phyloP scores from a whole-genome alignment of 2,329 filamentous ascomycete genomes.

The Colletotrichum zoysiae region DNA sequence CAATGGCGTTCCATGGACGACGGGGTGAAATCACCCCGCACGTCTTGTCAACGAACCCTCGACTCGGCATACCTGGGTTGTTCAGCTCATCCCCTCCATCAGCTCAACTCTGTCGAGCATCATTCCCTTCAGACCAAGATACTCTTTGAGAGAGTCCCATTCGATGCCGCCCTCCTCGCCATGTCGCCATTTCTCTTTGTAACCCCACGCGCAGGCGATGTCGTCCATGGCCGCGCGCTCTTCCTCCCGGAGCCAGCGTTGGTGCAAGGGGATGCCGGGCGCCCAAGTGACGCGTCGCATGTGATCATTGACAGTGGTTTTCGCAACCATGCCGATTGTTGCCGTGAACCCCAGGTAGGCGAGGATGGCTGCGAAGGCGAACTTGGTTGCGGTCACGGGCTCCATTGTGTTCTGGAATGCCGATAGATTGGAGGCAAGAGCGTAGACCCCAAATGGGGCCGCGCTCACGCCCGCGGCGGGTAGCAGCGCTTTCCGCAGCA shows the following conservation, averaged over 20 bases:
- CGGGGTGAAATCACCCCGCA: constrained; percentile 26
- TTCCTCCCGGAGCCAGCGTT: constrained; percentile 90
- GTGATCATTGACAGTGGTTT: constrained; percentile 92
- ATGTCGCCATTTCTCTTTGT: constrained; percentile 81
- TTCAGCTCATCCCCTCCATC: constrained; percentile 84
- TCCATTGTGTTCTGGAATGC: constrained; percentile 83
- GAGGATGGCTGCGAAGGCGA: constrained; percentile 84
- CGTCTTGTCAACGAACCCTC: constrained; percentile 34
- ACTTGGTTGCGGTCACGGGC: constrained; percentile 76
- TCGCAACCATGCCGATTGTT: constrained; percentile 84
- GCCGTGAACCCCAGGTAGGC: constrained; percentile 87
- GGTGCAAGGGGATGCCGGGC: constrained; percentile 81
- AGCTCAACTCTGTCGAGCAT: constrained; percentile 88
- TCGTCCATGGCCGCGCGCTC: constrained; percentile 89
- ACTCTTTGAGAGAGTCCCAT: constrained; percentile 88
- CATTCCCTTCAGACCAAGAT: constrained; percentile 87
- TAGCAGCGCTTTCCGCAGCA: constrained; percentile 72
- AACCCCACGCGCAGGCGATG: constrained; percentile 91
- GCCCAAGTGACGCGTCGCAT: constrained; percentile 95
- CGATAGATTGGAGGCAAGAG: constrained; percentile 76
- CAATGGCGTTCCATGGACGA: constrained; percentile 23
- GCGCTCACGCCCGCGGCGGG: constrained; percentile 68
- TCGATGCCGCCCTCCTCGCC: constrained; percentile 93
- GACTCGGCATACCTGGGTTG: constrained; percentile 28
- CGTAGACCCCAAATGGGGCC: constrained; percentile 77